Conservation (phyloP, 306 rosid genomes). For the Medicago lupulina region DNA sequence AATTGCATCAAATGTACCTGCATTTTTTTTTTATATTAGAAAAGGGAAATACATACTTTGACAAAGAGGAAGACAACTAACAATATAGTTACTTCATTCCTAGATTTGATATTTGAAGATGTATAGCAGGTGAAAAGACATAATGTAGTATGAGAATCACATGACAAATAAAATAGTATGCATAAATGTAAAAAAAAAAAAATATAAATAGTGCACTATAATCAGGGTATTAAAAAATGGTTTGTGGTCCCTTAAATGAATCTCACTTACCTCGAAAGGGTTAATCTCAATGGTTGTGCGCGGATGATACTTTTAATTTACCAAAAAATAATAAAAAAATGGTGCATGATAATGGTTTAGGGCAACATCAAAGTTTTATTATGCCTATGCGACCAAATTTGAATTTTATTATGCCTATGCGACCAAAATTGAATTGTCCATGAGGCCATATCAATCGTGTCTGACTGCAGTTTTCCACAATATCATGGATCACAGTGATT, state of each 20-base stretch:
- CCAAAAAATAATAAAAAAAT: no score
- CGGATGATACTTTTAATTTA: no score
- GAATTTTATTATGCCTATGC: background rate
- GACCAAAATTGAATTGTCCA: background rate
- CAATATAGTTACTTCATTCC: no score
- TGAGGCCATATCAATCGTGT: background rate
- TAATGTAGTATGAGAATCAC: background rate
- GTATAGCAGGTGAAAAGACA: no score
- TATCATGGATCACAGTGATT: background rate
- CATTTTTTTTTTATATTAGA: slow-evolving; percentile 11
- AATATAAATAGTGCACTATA: no score
- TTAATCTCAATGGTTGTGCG: no score
- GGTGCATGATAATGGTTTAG: background rate
- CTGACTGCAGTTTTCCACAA: background rate
- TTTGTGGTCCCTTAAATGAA: background rate
- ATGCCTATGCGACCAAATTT: background rate
- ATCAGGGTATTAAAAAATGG: no score
- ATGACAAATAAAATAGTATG: background rate
- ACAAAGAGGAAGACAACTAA: background rate
- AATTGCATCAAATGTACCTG: slow-evolving; percentile 81
- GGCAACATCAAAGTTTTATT: background rate
- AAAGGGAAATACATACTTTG: slow-evolving; percentile 11
- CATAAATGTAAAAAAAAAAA: background rate
- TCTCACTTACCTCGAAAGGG: no score
- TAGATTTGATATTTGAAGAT: no score